These are phyloP conservation scores for Talaromyces amestolkiae DNA, from an alignment of 2,329 filamentous ascomycete genomes.

Conservation along the genomic window DNA sequence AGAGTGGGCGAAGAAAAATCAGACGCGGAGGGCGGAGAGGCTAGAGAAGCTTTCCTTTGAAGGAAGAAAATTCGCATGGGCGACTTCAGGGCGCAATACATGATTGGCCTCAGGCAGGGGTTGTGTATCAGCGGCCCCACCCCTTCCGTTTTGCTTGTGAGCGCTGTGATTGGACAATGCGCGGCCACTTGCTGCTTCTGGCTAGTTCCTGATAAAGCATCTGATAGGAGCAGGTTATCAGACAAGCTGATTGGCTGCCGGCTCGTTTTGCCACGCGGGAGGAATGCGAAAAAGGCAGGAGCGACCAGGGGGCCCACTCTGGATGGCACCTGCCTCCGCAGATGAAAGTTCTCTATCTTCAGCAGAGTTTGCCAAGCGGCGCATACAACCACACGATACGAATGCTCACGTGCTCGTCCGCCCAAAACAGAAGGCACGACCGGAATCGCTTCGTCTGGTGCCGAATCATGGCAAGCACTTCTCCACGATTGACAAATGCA, in stretches of 20 bases:
- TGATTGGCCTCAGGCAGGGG: not conserved
- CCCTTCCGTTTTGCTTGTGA: not conserved
- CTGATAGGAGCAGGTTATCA: not conserved
- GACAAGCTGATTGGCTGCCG: not conserved
- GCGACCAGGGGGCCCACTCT: not conserved
- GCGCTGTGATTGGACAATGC: not conserved
- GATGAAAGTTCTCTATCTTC: too few species aligned
- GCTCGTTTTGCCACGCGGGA: not conserved
- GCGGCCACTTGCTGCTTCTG: not conserved
- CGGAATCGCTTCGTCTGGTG: not conserved
- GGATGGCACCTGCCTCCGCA: conserved; percentile 3
- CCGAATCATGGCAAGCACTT: not conserved
- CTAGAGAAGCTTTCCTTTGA: not conserved
- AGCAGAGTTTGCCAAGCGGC: not conserved
- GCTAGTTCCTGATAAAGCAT: not conserved
- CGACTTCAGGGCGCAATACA: not conserved
- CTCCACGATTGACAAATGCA: too few species aligned
- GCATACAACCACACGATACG: not conserved
- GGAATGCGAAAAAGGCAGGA: conserved; percentile 7
- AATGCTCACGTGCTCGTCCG: not conserved
- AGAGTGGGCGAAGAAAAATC: conserved; percentile 2
- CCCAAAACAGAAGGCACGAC: not conserved
- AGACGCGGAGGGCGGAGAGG: not conserved
- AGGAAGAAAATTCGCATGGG: not conserved
- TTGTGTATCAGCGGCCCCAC: conserved; percentile 4